Evolutionary conservation across 1,284 basidiomycete genomes (phyloP), one percentile per base, ranked within the genome.

Genomic region (Testicularia cyperi): DNA sequence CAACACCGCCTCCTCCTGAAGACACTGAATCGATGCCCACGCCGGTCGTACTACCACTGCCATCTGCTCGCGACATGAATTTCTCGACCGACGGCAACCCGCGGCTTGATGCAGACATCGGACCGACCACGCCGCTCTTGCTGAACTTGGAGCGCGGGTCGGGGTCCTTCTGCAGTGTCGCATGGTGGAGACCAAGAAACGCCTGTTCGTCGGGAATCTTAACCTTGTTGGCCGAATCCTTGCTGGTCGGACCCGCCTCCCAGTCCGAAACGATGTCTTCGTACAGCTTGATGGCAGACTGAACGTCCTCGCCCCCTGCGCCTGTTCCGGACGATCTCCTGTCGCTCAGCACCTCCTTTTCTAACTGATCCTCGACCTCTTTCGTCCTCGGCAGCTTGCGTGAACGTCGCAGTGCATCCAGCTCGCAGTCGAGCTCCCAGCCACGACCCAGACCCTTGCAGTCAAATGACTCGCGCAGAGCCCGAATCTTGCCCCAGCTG

Each of bases 401-500:
- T 19, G 22, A 4, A 2, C 65, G 32, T 9, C 68, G 46, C 13
- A 60, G 21, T 19, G 15, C 21, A 18, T 70, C 68, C 6, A 72
- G 36, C 30, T 58, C 51, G 31, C 58, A 62, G 31, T 70, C 70
- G n/a, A 39, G 57, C n/a, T 67, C 57, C 70, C 70, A 96, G 18
- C 87, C 88, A 43, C 86, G 85, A 2, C 85, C 85, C 82, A 90
- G 88, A 34, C 82, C 77, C 39, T 83, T 85, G 1, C 88, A 85
- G 54, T 95, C 90, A 67, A 97, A 98, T 0, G 89, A 87, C 32
- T 97, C 94, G 36, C 91, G 81, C 43, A 97, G 79, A 2, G 96
- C 88, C 3, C 83, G 82, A 58, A 97, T 96, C 81, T 97, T 97
- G 3, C 91, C 92, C 88, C 90, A 96, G 58, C 87, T 89, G 77